phyloP scores from a whole-genome alignment of 2,329 filamentous ascomycete genomes.

The Trichoderma atrobrunneum region DNA sequence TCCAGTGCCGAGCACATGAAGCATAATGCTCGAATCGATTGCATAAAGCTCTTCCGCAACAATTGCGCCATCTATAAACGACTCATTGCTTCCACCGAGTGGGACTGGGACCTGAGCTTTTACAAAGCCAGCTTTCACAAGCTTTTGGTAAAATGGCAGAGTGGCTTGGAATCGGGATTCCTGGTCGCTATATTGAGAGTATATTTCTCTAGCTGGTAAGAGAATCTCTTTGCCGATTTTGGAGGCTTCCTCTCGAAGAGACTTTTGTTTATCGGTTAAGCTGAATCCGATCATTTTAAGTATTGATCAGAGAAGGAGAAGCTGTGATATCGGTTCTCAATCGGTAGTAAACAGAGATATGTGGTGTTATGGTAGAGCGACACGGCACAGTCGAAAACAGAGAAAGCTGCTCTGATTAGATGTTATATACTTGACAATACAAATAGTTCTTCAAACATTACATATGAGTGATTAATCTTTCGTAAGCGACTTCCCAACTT shows the following conservation, averaged over 20 bases:
- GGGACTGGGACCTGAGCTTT: neutral
- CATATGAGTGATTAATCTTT: neutral
- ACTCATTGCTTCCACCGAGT: conserved; percentile 1
- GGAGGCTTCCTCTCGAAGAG: neutral
- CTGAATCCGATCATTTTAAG: neutral
- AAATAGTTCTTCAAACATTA: neutral
- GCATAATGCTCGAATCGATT: conserved; percentile 1
- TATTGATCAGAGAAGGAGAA: neutral
- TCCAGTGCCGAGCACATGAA: neutral
- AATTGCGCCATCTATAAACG: conserved; percentile 3
- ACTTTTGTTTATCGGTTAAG: neutral
- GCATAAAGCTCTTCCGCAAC: conserved; percentile 2
- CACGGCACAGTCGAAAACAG: neutral
- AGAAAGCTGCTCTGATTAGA: neutral
- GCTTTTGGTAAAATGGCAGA: neutral
- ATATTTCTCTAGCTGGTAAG: neutral
- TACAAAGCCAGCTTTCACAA: neutral
- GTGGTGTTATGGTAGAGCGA: neutral
- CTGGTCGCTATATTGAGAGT: neutral
- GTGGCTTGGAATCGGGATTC: conserved; percentile 4
- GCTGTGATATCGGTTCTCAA: neutral
- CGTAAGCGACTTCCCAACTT: neutral
- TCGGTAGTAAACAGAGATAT: neutral
- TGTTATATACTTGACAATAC: neutral
- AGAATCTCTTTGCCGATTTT: neutral